Base-by-base conservation (phyloP, 371 early-diverging fungal species). In the Rhizopus arrhizus region DNA sequence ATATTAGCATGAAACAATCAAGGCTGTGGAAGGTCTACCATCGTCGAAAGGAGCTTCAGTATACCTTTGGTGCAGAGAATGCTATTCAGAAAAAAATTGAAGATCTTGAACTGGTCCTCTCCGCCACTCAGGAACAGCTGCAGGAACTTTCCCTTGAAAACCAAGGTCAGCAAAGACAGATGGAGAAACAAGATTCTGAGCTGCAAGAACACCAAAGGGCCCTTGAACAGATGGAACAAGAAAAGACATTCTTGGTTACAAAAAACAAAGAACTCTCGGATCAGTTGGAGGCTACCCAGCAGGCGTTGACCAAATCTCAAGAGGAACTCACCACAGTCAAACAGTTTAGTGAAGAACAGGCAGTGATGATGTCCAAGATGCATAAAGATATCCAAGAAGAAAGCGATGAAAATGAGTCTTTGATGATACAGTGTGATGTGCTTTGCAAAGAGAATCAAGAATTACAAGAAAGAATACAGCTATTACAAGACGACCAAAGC, bases 1-100 rank as follows among this genome's bases (percentile, higher is more conserved):
- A 93, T 71, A 87, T 93, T 56, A 81, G 90, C 58, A 84, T 95
- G 11, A 87, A 91, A 40, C 92, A 94, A 74, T 92, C 95, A 90
- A 82, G 91, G 28, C 93, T 97, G 92, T 96, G 96, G 94, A 89
- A 87, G 59, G 84, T 99, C 40, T 99, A 96, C 79, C 84, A 91
- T 64, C 96, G 97, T 52, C 89, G 99, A 62, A 97, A 98, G 80
- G 99, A 99, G n/a, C 83, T 98, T 45, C 80, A 97, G 41, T 93
- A 90, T 48, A 95, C 95, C 1, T 90, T 88, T 61, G 88, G 89
- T 13, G 75, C 83, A 13, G 94, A 95, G 13, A 62, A 69, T 41
- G 72, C 86, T 15, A 79, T 85, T 8, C 78, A 79, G 32, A 76
- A 85, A 58, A 76, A 85, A 68, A 82, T 81, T 51, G 73, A 66